Conservation (phyloP, 371 early-diverging fungal species). For the Syncephalastrum racemosum region DNA sequence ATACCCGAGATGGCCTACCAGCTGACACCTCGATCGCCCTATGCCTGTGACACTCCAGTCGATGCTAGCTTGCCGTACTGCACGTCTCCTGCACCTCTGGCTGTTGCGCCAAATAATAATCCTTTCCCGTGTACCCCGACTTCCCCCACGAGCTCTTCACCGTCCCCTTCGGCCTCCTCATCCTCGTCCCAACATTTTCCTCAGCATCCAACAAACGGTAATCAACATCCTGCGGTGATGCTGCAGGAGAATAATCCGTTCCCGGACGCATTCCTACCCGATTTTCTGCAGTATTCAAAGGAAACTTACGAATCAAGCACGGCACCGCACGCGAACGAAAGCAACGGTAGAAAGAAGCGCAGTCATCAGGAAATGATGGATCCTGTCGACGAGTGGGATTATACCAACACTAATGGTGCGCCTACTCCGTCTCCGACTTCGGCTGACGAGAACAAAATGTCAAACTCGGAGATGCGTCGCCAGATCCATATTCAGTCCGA, state of each 20-base stretch:
- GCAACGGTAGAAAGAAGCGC: constrained; percentile 11
- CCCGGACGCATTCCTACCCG: constrained; percentile 25
- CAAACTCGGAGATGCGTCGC: constrained; percentile 47
- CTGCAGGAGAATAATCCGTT: constrained; percentile 12
- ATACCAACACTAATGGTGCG: background rate
- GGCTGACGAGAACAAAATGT: background rate
- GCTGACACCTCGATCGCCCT: constrained; percentile 1
- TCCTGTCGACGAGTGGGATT: constrained; percentile 3
- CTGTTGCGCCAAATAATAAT: constrained; percentile 3
- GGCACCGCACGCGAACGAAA: constrained; percentile 13
- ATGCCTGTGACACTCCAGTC: constrained; percentile 2
- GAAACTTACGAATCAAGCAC: constrained; percentile 27
- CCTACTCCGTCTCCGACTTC: constrained; percentile 3
- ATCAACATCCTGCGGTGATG: constrained; percentile 12
- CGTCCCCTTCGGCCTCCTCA: constrained; percentile 20
- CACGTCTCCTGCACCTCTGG: constrained; percentile 24
- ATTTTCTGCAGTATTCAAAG: constrained; percentile 30
- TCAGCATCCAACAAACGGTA: constrained; percentile 1
- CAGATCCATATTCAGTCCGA: constrained; percentile 64
- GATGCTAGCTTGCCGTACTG: constrained; percentile 19
- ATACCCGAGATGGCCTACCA: no score
- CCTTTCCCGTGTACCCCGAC: constrained; percentile 18
- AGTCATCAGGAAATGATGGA: constrained; percentile 5
- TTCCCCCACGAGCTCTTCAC: constrained; percentile 20
- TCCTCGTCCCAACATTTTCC: constrained; percentile 6